Evolutionary conservation across 1,139 yeast genomes (phyloP), one percentile per base, ranked within the genome.

Genomic region (Kurtzmaniella natalensis): DNA sequence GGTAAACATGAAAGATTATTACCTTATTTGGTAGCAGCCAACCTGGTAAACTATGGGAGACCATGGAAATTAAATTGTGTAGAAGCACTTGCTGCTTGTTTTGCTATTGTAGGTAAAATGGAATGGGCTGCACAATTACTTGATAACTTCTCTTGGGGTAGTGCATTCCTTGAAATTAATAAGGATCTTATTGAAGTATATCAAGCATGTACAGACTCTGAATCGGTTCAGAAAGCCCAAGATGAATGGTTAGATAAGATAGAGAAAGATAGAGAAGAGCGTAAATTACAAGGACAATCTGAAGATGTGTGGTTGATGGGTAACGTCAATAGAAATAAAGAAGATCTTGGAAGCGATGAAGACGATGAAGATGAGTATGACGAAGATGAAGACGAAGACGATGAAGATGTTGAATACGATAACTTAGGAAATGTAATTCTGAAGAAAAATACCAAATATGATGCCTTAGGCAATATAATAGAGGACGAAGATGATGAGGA

Each of bases 41-140:
- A 92, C 53, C 94, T 96, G 14, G 97, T 94, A 8, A 92, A 92
- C 56, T 94, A 94, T 50, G 99, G 99, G 3, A 74, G 86, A 47
- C 97, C 99, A 0, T 89, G 97, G 98, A 76, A 81, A 48, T 64
- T 92, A 38, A 92, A 94, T 56, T 92, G 99, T 58, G 98, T 88
- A 7, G 99, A 92, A 53, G 98, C 98, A 0, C 61, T 94, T 28
- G 98, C 98, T 1, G 98, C 99, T 0, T 87, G 96, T 53, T 84
- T 92, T 53, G 96, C 96, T 2, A 89, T 92, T 41, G 92, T 88
- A 0, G 98, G 97, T 0, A 92, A 81, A 45, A 61, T 65, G 32
- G 97, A 89, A 45, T 87, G 94, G 94, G 98, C 98, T 0, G 76
- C 71, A 26, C 70, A 76, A 42, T 69, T 89, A 16, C 59, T 92